phyloP scores from a whole-genome alignment of 2,329 filamentous ascomycete genomes.

The Aureobasidium melanogenum region DNA sequence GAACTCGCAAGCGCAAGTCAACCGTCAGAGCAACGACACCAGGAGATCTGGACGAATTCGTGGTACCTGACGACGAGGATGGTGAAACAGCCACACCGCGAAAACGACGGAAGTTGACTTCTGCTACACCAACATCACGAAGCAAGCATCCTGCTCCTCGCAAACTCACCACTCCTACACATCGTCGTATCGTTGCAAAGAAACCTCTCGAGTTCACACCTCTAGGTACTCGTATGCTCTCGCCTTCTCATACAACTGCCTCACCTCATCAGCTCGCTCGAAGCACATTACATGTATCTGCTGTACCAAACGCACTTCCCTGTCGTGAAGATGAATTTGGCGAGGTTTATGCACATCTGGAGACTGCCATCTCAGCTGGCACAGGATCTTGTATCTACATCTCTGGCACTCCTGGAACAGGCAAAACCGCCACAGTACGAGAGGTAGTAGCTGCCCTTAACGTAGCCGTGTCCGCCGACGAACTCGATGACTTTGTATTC shows the following conservation, averaged over 20 bases:
- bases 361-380: conserved; percentile 87
- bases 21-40: conserved; percentile 19
- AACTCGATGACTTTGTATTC: conserved; percentile 97
- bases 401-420: conserved; percentile 94
- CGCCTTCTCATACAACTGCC: conserved; percentile 62
- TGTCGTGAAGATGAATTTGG: conserved; percentile 89
- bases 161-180: conserved; percentile 53
- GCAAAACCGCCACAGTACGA: conserved; percentile 93
- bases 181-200: conserved; percentile 65
- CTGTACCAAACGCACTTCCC: conserved; percentile 79
- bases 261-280: conserved; percentile 90
- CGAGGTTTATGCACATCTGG: conserved; percentile 85
- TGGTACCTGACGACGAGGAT: conserved; percentile 30
- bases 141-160: conserved; percentile 39
- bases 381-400: conserved; percentile 97
- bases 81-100: conserved; percentile 36
- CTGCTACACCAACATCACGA: conserved; percentile 36
- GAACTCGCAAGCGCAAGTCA: conserved; percentile 48
- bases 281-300: conserved; percentile 82
- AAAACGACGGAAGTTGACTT: conserved; percentile 40
- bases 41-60: conserved; percentile 37
- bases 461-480: conserved; percentile 76
- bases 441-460: conserved; percentile 89
- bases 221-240: conserved; percentile 77
- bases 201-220: conserved; percentile 93